phyloP scores from a whole-genome alignment of 352 stramenopile species.

The Globisporangium viniferum region DNA sequence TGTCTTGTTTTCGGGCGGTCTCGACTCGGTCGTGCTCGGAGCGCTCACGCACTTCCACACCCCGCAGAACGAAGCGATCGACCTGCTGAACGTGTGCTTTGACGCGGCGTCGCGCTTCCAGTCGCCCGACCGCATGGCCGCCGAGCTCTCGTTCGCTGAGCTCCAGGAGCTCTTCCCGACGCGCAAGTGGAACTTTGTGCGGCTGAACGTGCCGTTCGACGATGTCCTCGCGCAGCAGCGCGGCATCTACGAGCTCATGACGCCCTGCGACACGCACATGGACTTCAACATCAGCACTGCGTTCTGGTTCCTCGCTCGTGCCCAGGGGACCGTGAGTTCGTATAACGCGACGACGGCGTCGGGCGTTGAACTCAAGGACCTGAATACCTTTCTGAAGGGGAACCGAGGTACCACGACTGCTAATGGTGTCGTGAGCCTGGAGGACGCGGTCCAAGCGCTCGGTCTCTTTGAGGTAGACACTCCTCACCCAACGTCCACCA shows the following conservation, averaged over 20 bases:
- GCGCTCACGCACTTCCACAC: constrained; percentile 83
- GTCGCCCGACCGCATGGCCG: constrained; percentile 91
- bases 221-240: constrained; percentile 66
- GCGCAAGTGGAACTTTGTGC: constrained; percentile 82
- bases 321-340: constrained; percentile 33
- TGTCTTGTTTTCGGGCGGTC: constrained; percentile 95
- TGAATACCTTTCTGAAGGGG: constrained; percentile 41
- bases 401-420: constrained; percentile 3
- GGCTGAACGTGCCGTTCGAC: constrained; percentile 74
- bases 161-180: constrained; percentile 82
- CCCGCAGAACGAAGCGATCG: constrained; percentile 62
- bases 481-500: background rate
- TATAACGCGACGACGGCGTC: background rate
- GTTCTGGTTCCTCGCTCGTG: constrained; percentile 93
- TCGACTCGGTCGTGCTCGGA: constrained; percentile 96
- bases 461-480: constrained; percentile 19
- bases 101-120: constrained; percentile 49
- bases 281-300: constrained; percentile 97
- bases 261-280: constrained; percentile 92
- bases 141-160: constrained; percentile 76
- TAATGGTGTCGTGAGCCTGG: constrained; percentile 11
- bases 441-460: constrained; percentile 28
- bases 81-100: constrained; percentile 96
- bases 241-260: constrained; percentile 77
- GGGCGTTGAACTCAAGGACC: constrained; percentile 18